A percentile compares a stretch with the other conserved stretches of the same genome.
phyloP scores from a whole-genome alignment of 2,329 filamentous ascomycete genomes.

The Massarina eburnea region DNA sequence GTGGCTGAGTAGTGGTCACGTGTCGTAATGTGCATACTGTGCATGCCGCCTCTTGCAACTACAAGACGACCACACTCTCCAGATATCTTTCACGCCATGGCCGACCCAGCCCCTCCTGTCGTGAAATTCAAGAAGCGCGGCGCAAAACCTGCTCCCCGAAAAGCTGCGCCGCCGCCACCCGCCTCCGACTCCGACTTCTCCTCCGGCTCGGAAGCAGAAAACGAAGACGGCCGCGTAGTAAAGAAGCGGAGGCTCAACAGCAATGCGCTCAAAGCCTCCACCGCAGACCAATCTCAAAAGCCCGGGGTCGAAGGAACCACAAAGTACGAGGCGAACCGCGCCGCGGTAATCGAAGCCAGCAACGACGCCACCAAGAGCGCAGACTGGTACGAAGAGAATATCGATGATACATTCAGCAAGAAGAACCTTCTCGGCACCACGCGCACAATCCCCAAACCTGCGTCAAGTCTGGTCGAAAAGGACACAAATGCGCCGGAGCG shows the following conservation, averaged over 20 bases:
- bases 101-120: constrained; percentile 50
- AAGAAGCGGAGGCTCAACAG: constrained; percentile 76
- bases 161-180: constrained; percentile 79
- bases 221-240: constrained; percentile 64
- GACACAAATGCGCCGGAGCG: constrained; percentile 72
- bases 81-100: too few species aligned
- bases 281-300: constrained; percentile 52
- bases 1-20: too few species aligned
- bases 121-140: constrained; percentile 85
- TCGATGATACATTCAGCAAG: constrained; percentile 50
- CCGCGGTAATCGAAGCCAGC: constrained; percentile 62
- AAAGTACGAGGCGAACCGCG: constrained; percentile 63
- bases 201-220: constrained; percentile 74
- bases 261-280: constrained; percentile 67
- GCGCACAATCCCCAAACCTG: constrained; percentile 48
- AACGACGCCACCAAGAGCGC: constrained; percentile 89
- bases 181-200: constrained; percentile 56
- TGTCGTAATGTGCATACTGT: too few species aligned
- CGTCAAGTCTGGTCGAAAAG: constrained; percentile 72
- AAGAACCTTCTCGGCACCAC: constrained; percentile 64
- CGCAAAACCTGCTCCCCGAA: constrained; percentile 76
- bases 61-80: too few species aligned
- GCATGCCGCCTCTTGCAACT: too few species aligned
- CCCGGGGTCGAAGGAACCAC: constrained; percentile 49
- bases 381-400: constrained; percentile 86